Base-by-base conservation (phyloP, 2,329 filamentous ascomycete genomes). In the Metarhizium anisopliae region DNA sequence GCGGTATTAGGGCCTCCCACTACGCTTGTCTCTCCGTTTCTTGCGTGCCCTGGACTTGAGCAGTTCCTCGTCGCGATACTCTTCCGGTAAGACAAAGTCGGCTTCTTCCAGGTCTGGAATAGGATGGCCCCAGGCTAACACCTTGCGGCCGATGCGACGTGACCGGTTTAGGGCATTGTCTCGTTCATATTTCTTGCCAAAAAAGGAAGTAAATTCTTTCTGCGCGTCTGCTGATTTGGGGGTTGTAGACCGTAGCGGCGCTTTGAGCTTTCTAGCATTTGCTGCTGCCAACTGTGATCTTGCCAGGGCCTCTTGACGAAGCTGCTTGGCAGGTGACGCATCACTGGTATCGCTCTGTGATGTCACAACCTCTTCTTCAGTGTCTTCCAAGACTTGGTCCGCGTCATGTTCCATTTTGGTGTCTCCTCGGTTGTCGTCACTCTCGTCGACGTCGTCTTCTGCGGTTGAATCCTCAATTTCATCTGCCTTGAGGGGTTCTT, bases 201-300 rank as follows among this genome's bases (percentile, higher is more conserved):
- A 97, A 73, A 96, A 96, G 0, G 90, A 95, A n/a, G 77, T 87
- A 66, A 96, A 91, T 42, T 89, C 86, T 56, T 78, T 81, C 2
- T 70, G 70, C 11, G 74, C 72, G 32, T 70, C 65, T 18, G 72
- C 70, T 40, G 73, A 66, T 38, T 68, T 67, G 10, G 67, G 59
- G 30, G 60, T 58, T 11, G 61, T 61, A 56, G 64, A 58, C 45
- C 63, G 64, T 49, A 64, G 60, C 7, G 63, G 59, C 29, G 66
- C 53, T 35, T 62, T 70, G 59, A 62, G 67, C 64, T 60, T 66
- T 59, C 64, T 71, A 30, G 64, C 62, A 29, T 67, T 67, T 54
- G 68, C 70, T 13, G 68, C 64, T 49, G 74, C 73, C 35, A 74
- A 61, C 45, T 70, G 73, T 2, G 78, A 77, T 50, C 82, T 78